These are phyloP conservation scores for Cupressus sempervirens DNA, from an alignment of 75 land plant genomes.

Conservation along the genomic window DNA sequence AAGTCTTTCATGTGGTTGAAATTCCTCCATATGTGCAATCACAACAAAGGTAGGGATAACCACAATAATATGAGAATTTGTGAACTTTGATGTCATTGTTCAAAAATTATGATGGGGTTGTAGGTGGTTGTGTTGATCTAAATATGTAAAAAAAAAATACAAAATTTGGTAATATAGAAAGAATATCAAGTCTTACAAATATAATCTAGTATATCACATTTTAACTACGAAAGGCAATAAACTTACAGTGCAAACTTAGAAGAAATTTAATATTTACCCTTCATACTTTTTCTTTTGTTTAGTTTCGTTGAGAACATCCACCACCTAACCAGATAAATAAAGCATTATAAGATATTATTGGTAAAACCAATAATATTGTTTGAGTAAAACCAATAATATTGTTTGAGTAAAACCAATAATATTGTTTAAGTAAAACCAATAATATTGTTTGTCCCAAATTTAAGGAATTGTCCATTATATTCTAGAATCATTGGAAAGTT, in stretches of 20 bases:
- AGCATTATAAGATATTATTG: background rate
- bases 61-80: background rate
- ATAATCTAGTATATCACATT: background rate
- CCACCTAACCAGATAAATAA: conserved; percentile 36
- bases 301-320: conserved; percentile 70
- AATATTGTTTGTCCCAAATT: background rate
- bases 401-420: too few species aligned
- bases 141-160: too few species aligned
- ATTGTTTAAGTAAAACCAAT: too few species aligned
- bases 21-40: conserved; percentile 39
- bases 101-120: too few species aligned
- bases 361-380: too few species aligned
- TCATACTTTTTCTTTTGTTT: conserved; percentile 89
- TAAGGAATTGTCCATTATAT: background rate
- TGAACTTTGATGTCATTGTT: background rate
- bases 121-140: too few species aligned
- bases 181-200: too few species aligned
- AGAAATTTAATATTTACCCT: conserved; percentile 46
- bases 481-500: background rate
- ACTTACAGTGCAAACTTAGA: background rate
- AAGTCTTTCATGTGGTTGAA: background rate
- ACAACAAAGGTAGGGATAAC: background rate
- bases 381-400: too few species aligned
- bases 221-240: background rate
- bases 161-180: too few species aligned